phyloP scores from a whole-genome alignment of 2,329 filamentous ascomycete genomes.

The Cyanodermella asteris region DNA sequence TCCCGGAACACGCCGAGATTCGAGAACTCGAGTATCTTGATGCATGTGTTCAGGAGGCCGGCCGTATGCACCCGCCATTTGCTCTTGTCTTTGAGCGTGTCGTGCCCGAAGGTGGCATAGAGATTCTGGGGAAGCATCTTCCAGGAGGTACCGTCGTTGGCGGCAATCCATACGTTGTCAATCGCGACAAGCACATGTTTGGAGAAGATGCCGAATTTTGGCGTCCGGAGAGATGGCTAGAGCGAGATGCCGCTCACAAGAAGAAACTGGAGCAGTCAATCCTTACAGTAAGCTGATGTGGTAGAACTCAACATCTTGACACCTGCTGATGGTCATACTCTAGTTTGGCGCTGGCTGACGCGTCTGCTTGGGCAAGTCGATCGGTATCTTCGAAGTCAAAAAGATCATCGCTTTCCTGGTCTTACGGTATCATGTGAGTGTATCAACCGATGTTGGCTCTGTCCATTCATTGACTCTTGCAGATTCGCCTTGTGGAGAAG shows the following conservation, averaged over 20 bases:
- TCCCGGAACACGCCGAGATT: constrained; percentile 12
- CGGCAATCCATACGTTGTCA: constrained; percentile 10
- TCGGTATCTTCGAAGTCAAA: constrained; percentile 13
- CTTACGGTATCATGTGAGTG: constrained; percentile 12
- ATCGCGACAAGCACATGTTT: constrained; percentile 9
- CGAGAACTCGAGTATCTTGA: constrained; percentile 12
- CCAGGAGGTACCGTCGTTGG: constrained; percentile 11
- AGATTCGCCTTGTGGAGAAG: constrained; percentile 4
- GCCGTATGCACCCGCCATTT: constrained; percentile 12
- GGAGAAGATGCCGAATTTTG: constrained; percentile 9
- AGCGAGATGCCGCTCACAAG: constrained; percentile 5
- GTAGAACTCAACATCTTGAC: neutral
- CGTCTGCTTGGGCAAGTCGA: constrained; percentile 6
- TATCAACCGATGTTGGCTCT: no score
- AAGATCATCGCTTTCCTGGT: constrained; percentile 11
- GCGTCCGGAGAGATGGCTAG: constrained; percentile 14
- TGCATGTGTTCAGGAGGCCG: constrained; percentile 11
- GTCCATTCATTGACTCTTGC: no score
- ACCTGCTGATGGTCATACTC: no score
- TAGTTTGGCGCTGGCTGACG: constrained; percentile 3
- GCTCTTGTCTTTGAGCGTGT: constrained; percentile 11
- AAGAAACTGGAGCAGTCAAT: constrained; percentile 10
- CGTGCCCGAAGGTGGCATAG: constrained; percentile 10
- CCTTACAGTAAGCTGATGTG: constrained; percentile 9
- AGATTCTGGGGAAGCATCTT: constrained; percentile 7